A percentile compares a stretch with the other conserved stretches of the same genome.
These are phyloP conservation scores for Tetracladium setigerum DNA, from an alignment of 495 filamentous ascomycete genomes.

Conservation along the genomic window DNA sequence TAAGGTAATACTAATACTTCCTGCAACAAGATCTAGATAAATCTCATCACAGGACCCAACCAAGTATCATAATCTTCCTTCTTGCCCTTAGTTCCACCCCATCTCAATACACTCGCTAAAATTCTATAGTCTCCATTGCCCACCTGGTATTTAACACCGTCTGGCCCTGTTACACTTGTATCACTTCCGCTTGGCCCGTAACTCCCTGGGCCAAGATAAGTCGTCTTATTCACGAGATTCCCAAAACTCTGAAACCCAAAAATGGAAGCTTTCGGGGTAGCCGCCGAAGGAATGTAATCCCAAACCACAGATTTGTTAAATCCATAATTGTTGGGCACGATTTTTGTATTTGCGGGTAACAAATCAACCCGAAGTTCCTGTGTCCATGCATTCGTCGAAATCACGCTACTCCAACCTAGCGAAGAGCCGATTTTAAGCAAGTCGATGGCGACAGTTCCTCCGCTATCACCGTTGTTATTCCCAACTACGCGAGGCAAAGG, in stretches of 20 bases:
- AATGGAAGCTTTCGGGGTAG: constrained; percentile 4
- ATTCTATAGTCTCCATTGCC: constrained; percentile 19
- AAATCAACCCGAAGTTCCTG: constrained; percentile 17
- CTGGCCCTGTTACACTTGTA: constrained; percentile 1
- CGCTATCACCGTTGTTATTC: background rate
- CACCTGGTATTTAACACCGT: constrained; percentile 11
- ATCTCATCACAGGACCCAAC: constrained; percentile 17
- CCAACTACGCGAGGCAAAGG: no score
- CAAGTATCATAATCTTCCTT: constrained; percentile 21
- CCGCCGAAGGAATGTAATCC: constrained; percentile 11
- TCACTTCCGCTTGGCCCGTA: constrained; percentile 12
- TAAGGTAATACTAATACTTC: no score
- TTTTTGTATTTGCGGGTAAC: constrained; percentile 18
- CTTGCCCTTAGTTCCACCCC: constrained; percentile 13
- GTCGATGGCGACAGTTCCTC: background rate
- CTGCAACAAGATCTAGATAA: background rate
- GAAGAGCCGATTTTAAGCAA: background rate
- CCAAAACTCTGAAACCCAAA: constrained; percentile 15
- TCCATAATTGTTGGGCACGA: constrained; percentile 17
- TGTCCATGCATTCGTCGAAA: constrained; percentile 14
- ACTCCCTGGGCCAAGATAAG: constrained; percentile 10
- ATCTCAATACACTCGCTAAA: constrained; percentile 17
- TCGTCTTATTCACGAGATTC: constrained; percentile 10
- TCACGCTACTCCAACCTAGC: background rate
- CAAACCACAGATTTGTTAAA: constrained; percentile 11